A percentile compares a stretch with the other conserved stretches of the same genome.
Conservation (phyloP, 1,284 basidiomycete genomes). For the Tylopilus sp. region DNA sequence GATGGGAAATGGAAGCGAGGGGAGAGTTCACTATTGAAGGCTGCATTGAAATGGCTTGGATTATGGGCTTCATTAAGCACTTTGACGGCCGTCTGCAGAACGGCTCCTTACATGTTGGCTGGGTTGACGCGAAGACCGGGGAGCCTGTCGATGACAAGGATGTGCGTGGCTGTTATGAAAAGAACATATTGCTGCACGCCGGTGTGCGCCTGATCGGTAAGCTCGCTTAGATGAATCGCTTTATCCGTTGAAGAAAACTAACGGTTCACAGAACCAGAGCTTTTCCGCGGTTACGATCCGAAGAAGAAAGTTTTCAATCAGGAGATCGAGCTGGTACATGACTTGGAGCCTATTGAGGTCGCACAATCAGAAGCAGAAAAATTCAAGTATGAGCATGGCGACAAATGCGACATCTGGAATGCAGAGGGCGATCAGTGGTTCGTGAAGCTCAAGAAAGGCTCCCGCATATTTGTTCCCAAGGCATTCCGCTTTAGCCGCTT, state of each 20-base stretch:
- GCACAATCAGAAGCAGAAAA: constrained; percentile 87
- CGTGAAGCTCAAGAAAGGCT: constrained; percentile 98
- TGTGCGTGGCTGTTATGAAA: constrained; percentile 90
- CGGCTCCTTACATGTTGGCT: constrained; percentile 91
- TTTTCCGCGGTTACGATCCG: constrained; percentile 97
- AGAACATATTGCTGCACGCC: constrained; percentile 89
- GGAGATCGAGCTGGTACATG: constrained; percentile 95
- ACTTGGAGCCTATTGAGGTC: constrained; percentile 94
- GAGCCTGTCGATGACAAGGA: constrained; percentile 99
- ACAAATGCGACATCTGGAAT: constrained; percentile 94
- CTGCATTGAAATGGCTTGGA: constrained; percentile 99
- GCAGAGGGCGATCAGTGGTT: constrained; percentile 91
- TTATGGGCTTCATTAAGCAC: constrained; percentile 98
- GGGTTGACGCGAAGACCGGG: constrained; percentile 93
- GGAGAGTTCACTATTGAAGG: constrained; percentile 96
- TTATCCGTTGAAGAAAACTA: constrained; percentile 5
- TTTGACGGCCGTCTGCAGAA: constrained; percentile 95
- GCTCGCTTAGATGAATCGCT: constrained; percentile 19
- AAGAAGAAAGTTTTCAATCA: constrained; percentile 97
- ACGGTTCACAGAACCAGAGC: constrained; percentile 75
- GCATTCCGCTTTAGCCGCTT: constrained; percentile 92
- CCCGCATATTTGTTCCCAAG: constrained; percentile 91
- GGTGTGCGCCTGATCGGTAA: constrained; percentile 93
- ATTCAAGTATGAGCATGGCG: constrained; percentile 96
- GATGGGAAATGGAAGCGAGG: constrained; percentile 98